Percentiles rank a stretch among this genome's conserved stretches.
Conservation (phyloP, 306 rosid genomes). For the Chamaecrista fasciculata region DNA sequence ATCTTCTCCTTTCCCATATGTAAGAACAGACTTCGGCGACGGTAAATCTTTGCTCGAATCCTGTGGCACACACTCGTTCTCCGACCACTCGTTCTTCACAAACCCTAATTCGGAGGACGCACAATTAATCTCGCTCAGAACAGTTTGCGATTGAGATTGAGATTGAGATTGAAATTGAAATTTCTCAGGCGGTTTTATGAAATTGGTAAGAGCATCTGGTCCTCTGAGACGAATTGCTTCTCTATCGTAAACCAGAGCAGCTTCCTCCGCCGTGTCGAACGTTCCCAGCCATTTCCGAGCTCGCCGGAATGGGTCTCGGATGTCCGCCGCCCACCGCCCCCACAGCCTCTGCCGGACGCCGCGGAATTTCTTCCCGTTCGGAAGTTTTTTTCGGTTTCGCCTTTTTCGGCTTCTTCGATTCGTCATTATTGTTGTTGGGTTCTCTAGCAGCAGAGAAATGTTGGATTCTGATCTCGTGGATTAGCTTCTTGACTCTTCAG, state of each 20-base stretch:
- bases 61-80: neutral
- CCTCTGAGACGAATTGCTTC: slow-evolving; percentile 57
- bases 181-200: slow-evolving; percentile 19
- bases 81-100: neutral
- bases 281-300: slow-evolving; percentile 61
- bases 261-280: slow-evolving; percentile 58
- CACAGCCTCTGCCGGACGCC: slow-evolving; percentile 57
- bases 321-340: slow-evolving; percentile 75
- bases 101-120: too few relatives aligned
- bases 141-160: too few relatives aligned
- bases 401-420: neutral
- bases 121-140: too few relatives aligned
- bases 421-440: neutral
- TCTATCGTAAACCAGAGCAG: slow-evolving; percentile 50
- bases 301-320: slow-evolving; percentile 44
- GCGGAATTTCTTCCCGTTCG: slow-evolving; percentile 29
- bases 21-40: slow-evolving; percentile 32
- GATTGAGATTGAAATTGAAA: too few relatives aligned
- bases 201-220: slow-evolving; percentile 45
- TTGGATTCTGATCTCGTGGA: slow-evolving; percentile 47
- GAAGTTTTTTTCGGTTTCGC: neutral
- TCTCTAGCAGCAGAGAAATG: slow-evolving; percentile 1
- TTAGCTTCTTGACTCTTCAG: slow-evolving; percentile 31
- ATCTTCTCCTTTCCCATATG: neutral
- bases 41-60: slow-evolving; percentile 1